Evolutionary conservation across 2,329 filamentous ascomycete species (phyloP).

Genomic region (Fusarium fujikuroi): DNA sequence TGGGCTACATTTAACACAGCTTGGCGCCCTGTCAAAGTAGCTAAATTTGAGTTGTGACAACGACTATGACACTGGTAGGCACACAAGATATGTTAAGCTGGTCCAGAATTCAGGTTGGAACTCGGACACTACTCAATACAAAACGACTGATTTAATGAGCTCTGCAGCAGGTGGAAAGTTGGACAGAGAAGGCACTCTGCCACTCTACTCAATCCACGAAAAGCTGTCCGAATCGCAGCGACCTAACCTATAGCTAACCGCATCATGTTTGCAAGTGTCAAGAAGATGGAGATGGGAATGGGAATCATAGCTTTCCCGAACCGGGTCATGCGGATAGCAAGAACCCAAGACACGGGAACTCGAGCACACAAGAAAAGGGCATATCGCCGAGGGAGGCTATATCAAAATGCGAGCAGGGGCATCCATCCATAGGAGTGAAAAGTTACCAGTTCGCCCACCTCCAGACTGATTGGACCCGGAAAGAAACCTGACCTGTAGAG

Average conservation of each 20-base stretch:
- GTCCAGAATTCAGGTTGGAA: neutral
- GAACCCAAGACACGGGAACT: slow-evolving; percentile 1
- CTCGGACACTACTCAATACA: neutral
- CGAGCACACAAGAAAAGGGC: neutral
- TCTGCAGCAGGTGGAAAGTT: neutral
- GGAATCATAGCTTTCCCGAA: neutral
- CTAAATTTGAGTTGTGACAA: neutral
- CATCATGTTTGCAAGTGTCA: neutral
- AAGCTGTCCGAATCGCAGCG: neutral
- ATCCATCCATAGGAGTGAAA: neutral
- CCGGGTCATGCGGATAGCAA: neutral
- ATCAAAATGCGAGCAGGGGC: neutral
- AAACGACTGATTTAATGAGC: neutral
- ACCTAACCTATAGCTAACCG: slow-evolving; percentile 3
- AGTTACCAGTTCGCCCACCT: neutral
- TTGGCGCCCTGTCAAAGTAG: neutral
- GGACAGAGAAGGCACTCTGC: neutral
- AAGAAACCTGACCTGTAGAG: neutral
- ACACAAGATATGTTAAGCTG: too few relatives aligned
- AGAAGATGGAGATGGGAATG: neutral
- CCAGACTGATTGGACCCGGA: neutral
- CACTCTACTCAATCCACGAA: neutral
- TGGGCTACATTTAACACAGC: neutral
- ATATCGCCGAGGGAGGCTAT: neutral
- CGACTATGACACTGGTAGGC: neutral